Base-by-base conservation (phyloP, 805 yeast species). In the Candida namnaoensis region DNA sequence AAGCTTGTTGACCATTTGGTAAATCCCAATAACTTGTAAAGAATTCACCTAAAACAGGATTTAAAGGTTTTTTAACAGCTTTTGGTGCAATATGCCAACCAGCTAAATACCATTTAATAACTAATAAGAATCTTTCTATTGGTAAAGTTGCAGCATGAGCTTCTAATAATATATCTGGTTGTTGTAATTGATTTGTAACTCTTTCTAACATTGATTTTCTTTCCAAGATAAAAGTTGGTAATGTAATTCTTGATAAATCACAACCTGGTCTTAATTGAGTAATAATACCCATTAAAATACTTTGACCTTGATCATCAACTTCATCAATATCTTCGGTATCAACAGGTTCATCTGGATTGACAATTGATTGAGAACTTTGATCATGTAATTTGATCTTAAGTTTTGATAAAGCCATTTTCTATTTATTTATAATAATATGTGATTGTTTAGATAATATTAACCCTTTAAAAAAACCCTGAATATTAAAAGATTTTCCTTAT, bases 61-160 rank as follows among this genome's bases (percentile, higher is more conserved):
- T 93, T 54, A 93, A 69, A 0, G 99, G 99, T 62, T 93, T 93
- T 60, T 93, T 93, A 13, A 93, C 99, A 4, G 98, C 99, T 58
- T 91, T 91, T 27, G 98, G 99, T 1, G 97, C 93, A 59, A 93
- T 93, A 58, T 93, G 97, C 98, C 98, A 93, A 38, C 95, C 88
- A 4, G 96, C 77, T 61, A 93, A 70, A 60, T 93, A 93, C 96
- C 96, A 91, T 54, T 79, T 78, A 23, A 84, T 80, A 7, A 91
- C 81, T 36, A 75, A 65, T 7, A 87, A 56, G 52, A 93, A 90
- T 44, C 98, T 73, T 43, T 76, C 70, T 23, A 82, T 53, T 2
- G 80, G 78, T 48, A 84, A 85, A 3, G 60, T 57, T 3, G 73
- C 65, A 3, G 54, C 53, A 48, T 82, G 82, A 0, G 97, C 97